Percentiles rank a stretch among this genome's conserved stretches.
These are phyloP conservation scores for Calycina herbarum DNA, from an alignment of 2,329 filamentous ascomycete genomes.

Conservation along the genomic window DNA sequence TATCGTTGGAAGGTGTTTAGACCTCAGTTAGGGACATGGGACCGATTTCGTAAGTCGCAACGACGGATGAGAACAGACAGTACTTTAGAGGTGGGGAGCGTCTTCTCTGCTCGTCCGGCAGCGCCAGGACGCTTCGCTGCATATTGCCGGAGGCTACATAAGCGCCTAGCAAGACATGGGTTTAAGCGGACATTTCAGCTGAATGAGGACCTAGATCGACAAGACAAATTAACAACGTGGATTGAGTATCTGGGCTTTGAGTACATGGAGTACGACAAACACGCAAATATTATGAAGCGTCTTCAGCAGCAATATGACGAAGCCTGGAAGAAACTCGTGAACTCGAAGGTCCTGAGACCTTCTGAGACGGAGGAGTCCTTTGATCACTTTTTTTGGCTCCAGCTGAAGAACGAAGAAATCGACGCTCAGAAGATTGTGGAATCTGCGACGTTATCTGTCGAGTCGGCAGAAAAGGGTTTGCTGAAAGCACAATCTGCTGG, in stretches of 20 bases:
- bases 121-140: constrained; percentile 30
- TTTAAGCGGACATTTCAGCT: constrained; percentile 37
- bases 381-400: constrained; percentile 14
- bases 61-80: constrained; percentile 29
- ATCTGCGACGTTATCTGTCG: constrained; percentile 14
- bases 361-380: constrained; percentile 35
- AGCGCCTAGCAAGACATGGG: constrained; percentile 34
- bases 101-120: too few relatives aligned
- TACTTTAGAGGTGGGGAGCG: too few relatives aligned
- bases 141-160: constrained; percentile 32
- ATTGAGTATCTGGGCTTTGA: constrained; percentile 42
- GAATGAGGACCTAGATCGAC: constrained; percentile 31
- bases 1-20: constrained; percentile 27
- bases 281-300: constrained; percentile 20
- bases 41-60: constrained; percentile 38
- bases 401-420: constrained; percentile 21
- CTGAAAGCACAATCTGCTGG: constrained; percentile 14
- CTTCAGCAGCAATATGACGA: constrained; percentile 32
- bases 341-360: constrained; percentile 34
- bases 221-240: constrained; percentile 42
- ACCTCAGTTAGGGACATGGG: constrained; percentile 35
- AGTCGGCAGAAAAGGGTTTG: constrained; percentile 23
- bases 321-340: constrained; percentile 39
- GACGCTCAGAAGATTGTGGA: constrained; percentile 25
- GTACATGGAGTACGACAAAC: constrained; percentile 20